A percentile compares a stretch with the other conserved stretches of the same genome.
Conservation (phyloP, 108 stramenopile genomes). For the Poteriospumella lacustris region DNA sequence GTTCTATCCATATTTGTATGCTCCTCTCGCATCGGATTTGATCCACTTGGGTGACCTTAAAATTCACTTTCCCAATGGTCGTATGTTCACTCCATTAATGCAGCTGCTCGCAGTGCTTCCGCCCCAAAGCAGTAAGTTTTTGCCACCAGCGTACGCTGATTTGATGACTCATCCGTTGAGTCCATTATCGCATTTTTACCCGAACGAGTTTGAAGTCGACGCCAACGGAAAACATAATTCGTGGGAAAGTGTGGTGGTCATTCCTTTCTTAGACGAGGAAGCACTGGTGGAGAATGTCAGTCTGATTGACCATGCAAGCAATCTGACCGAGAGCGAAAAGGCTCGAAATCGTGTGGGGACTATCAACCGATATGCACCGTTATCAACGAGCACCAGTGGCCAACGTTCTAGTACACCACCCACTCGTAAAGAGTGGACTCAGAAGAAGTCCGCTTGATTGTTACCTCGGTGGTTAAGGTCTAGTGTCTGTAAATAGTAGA, state of each 20-base stretch:
- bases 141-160: constrained; percentile 74
- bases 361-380: too few relatives aligned
- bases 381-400: too few relatives aligned
- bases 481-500: too few relatives aligned
- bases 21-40: constrained; percentile 85
- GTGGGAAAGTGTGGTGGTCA: constrained; percentile 49
- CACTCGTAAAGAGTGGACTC: too few relatives aligned
- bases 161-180: constrained; percentile 81
- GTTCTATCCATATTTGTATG: constrained; percentile 93
- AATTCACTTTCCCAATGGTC: constrained; percentile 37
- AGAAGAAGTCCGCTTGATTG: too few relatives aligned
- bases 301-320: background rate
- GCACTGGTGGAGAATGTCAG: background rate
- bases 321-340: background rate
- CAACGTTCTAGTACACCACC: too few relatives aligned
- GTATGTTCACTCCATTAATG: constrained; percentile 80
- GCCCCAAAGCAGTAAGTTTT: constrained; percentile 73
- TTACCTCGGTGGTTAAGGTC: too few relatives aligned
- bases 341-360: background rate
- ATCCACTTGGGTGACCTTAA: constrained; percentile 41
- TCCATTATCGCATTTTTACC: constrained; percentile 79
- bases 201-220: constrained; percentile 45
- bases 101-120: constrained; percentile 94
- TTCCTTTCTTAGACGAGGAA: constrained; percentile 47
- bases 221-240: constrained; percentile 43